Conservation (phyloP, 768 basidiomycete species). For the Hygrophorus pudorinus region DNA sequence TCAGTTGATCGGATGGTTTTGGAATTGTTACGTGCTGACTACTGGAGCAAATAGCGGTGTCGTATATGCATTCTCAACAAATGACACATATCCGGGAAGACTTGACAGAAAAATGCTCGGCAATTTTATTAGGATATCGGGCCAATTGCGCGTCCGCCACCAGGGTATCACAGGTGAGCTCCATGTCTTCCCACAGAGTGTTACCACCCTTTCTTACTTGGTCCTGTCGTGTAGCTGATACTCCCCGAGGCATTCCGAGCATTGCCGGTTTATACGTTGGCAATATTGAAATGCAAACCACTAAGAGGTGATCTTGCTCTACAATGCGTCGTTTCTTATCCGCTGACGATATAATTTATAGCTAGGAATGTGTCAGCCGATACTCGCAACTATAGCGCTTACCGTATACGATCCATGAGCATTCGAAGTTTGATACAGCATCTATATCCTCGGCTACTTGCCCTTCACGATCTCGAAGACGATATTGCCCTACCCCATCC, state of each 20-base stretch:
- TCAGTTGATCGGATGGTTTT: slow-evolving; percentile 22
- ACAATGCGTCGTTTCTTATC: neutral
- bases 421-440: slow-evolving; percentile 63
- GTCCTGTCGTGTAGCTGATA: slow-evolving; percentile 54
- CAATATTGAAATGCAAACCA: slow-evolving; percentile 81
- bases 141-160: slow-evolving; percentile 80
- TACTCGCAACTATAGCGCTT: slow-evolving; percentile 79
- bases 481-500: slow-evolving; percentile 59
- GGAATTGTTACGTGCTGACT: slow-evolving; percentile 2
- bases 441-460: slow-evolving; percentile 82
- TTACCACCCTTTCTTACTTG: neutral
- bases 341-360: slow-evolving; percentile 20
- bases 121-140: slow-evolving; percentile 78
- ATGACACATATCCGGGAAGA: slow-evolving; percentile 75
- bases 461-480: slow-evolving; percentile 76
- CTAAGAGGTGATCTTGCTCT: slow-evolving; percentile 63
- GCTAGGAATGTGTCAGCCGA: slow-evolving; percentile 88
- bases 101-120: slow-evolving; percentile 74
- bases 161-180: slow-evolving; percentile 62
- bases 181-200: neutral
- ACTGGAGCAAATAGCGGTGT: slow-evolving; percentile 46
- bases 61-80: slow-evolving; percentile 45
- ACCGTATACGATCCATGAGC: slow-evolving; percentile 61
- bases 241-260: slow-evolving; percentile 89
- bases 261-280: slow-evolving; percentile 72